Conservation (phyloP, 345 rosid species). For the Gossypium ekmanianum region DNA sequence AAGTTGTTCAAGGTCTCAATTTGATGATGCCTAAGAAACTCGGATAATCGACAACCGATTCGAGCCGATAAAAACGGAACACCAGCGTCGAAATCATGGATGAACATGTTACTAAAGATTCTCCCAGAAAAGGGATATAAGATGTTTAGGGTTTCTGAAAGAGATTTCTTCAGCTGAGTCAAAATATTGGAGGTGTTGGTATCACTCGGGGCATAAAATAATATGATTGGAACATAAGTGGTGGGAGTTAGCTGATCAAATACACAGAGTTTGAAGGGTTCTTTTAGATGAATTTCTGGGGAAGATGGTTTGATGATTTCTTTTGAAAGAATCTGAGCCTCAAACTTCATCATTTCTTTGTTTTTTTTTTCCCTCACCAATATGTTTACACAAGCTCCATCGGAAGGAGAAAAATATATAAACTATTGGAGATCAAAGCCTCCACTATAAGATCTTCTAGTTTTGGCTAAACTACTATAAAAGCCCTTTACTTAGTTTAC, state of each 20-base stretch:
- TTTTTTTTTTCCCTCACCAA: not conserved
- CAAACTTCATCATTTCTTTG: not conserved
- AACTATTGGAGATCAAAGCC: too few relatives aligned
- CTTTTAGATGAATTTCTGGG: not conserved
- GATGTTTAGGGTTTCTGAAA: not conserved
- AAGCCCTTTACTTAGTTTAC: too few relatives aligned
- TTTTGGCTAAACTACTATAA: too few relatives aligned
- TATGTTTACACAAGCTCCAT: too few relatives aligned
- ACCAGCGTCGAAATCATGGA: not conserved
- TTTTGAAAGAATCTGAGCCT: not conserved
- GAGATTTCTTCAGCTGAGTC: not conserved
- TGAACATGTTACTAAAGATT: not conserved
- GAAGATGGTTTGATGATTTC: slow-evolving; percentile 10
- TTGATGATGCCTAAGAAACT: not conserved
- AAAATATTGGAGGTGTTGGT: not conserved
- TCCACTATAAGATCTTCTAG: too few relatives aligned
- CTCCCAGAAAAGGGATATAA: not conserved
- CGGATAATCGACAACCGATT: not conserved
- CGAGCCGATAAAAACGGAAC: not conserved
- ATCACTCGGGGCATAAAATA: not conserved
- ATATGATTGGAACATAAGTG: not conserved
- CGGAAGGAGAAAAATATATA: too few relatives aligned
- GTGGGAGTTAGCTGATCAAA: slow-evolving; percentile 10
- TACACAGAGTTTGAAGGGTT: slow-evolving; percentile 3
- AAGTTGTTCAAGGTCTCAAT: slow-evolving; percentile 4